phyloP scores from a whole-genome alignment of 768 basidiomycete species.

The Calocybe cyanea region DNA sequence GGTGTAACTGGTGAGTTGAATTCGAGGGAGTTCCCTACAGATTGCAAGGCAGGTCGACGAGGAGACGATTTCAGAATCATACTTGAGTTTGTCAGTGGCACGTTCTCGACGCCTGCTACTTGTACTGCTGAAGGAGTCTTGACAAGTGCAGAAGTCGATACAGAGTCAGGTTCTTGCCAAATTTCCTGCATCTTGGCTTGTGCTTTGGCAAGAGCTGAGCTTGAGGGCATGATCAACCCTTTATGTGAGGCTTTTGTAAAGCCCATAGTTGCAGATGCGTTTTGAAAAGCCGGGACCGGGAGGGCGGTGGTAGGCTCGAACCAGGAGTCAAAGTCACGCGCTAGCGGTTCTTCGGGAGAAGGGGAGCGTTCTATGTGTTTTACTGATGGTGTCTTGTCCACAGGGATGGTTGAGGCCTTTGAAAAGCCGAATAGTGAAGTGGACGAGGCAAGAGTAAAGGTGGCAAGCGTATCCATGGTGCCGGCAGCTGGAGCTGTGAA shows the following conservation, averaged over 20 bases:
- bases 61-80: slow-evolving; percentile 19
- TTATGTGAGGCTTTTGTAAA: slow-evolving; percentile 32
- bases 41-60: slow-evolving; percentile 30
- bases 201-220: slow-evolving; percentile 50
- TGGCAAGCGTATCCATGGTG: neutral
- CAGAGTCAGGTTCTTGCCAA: slow-evolving; percentile 41
- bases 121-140: slow-evolving; percentile 12
- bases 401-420: slow-evolving; percentile 22
- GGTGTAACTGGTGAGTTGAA: slow-evolving; percentile 38
- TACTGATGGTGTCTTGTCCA: slow-evolving; percentile 6
- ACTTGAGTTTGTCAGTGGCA: slow-evolving; percentile 23
- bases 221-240: slow-evolving; percentile 47
- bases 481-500: slow-evolving; percentile 22
- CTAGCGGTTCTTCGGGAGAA: slow-evolving; percentile 36
- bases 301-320: slow-evolving; percentile 35
- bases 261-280: slow-evolving; percentile 27
- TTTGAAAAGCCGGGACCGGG: slow-evolving; percentile 31
- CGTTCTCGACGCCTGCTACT: slow-evolving; percentile 23
- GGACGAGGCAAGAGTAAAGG: slow-evolving; percentile 15
- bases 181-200: slow-evolving; percentile 42
- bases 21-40: slow-evolving; percentile 29
- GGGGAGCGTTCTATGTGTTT: slow-evolving; percentile 27
- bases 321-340: slow-evolving; percentile 46
- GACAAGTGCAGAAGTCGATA: neutral
- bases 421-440: slow-evolving; percentile 20